A percentile compares a stretch with the other conserved stretches of the same genome.
These are phyloP conservation scores for Aechmea fasciata DNA, from an alignment of 176 grass and related monocot species.

Conservation along the genomic window DNA sequence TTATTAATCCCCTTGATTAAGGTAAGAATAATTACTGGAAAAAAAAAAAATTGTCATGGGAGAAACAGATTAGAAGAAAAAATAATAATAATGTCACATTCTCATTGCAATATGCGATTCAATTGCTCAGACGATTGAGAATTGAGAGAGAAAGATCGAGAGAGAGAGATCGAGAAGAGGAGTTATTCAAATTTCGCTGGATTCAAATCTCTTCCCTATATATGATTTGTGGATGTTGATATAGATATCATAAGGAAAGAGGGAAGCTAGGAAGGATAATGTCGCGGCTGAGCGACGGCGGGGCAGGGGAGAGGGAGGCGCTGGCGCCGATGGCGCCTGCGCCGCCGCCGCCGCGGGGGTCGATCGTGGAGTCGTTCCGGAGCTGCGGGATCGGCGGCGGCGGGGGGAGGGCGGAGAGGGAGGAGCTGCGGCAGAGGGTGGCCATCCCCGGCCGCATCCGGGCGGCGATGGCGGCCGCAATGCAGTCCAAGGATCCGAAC, in stretches of 20 bases:
- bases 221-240: too few relatives aligned
- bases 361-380: constrained; percentile 15
- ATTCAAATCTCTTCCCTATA: too few relatives aligned
- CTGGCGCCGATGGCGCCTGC: not conserved
- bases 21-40: not conserved
- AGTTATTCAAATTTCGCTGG: too few relatives aligned
- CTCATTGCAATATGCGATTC: too few relatives aligned
- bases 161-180: too few relatives aligned
- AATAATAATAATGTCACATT: too few relatives aligned
- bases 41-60: not conserved
- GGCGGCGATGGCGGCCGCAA: constrained; percentile 42
- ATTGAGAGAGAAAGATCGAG: too few relatives aligned
- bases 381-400: constrained; percentile 53
- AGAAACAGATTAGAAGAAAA: too few relatives aligned
- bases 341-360: not conserved
- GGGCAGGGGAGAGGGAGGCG: not conserved
- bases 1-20: too few relatives aligned
- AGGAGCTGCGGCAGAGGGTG: constrained; percentile 46
- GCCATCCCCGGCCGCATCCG: constrained; percentile 39
- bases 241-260: not conserved
- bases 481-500: constrained; percentile 32
- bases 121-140: too few relatives aligned
- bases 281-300: not conserved
- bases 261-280: not conserved
- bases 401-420: constrained; percentile 38